Conservation (phyloP, 768 basidiomycete species). For the Collybiopsis confluens region DNA sequence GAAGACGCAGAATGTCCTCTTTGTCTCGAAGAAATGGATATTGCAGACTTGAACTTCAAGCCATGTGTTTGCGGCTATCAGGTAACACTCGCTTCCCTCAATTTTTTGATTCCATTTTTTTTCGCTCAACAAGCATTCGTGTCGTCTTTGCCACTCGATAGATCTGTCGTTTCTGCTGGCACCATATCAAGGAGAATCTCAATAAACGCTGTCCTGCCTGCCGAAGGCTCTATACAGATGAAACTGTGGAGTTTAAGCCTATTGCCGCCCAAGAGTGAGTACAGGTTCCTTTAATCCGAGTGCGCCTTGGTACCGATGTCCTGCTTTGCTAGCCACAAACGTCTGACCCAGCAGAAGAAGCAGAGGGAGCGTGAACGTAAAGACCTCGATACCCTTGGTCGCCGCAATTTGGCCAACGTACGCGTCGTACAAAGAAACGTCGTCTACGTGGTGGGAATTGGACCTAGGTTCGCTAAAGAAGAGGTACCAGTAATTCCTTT, state of each 20-base stretch:
- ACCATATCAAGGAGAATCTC: slow-evolving; percentile 94
- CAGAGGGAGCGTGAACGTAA: slow-evolving; percentile 93
- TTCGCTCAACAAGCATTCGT: slow-evolving; percentile 5
- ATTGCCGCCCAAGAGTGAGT: slow-evolving; percentile 94
- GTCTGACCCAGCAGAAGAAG: slow-evolving; percentile 92
- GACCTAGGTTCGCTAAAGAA: slow-evolving; percentile 90
- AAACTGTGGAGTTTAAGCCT: slow-evolving; percentile 91
- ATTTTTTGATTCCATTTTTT: neutral
- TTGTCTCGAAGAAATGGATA: slow-evolving; percentile 98
- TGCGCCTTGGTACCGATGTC: slow-evolving; percentile 6
- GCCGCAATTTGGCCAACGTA: slow-evolving; percentile 86
- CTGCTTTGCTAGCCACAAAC: slow-evolving; percentile 68
- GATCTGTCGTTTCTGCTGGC: slow-evolving; percentile 99
- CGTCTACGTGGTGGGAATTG: slow-evolving; percentile 95
- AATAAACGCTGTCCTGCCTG: slow-evolving; percentile 98
- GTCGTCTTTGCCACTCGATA: slow-evolving; percentile 30
- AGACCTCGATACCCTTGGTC: slow-evolving; percentile 81
- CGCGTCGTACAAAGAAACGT: slow-evolving; percentile 96
- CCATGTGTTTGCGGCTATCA: slow-evolving; percentile 99
- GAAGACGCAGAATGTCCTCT: slow-evolving; percentile 98
- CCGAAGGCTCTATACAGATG: slow-evolving; percentile 87
- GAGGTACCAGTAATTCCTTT: slow-evolving; percentile 56
- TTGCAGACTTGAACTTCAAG: slow-evolving; percentile 98
- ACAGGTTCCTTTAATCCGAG: neutral
- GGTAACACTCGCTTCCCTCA: slow-evolving; percentile 34